Percentiles rank a stretch among this genome's conserved stretches.
Conservation (phyloP, 192 early-diverging fungal species). For the Spizellomyces punctatus region DNA sequence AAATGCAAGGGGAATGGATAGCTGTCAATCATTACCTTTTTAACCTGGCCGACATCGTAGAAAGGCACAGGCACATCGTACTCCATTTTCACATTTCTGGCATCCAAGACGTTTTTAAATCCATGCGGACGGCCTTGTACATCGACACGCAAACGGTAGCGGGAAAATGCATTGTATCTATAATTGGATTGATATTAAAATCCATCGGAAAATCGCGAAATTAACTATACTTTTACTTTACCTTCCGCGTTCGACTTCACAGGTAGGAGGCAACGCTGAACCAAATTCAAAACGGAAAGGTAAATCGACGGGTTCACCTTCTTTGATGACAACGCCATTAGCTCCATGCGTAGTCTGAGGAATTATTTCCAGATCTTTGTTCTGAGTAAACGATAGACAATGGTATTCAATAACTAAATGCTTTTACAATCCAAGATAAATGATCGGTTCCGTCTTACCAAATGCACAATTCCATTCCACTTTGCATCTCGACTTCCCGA, state of each 20-base stretch:
- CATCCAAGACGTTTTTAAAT: constrained; percentile 6
- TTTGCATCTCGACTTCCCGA: constrained; percentile 21
- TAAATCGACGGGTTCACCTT: constrained; percentile 20
- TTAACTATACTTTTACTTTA: background rate
- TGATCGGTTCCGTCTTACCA: constrained; percentile 1
- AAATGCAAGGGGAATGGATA: background rate
- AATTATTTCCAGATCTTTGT: constrained; percentile 22
- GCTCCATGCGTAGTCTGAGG: constrained; percentile 24
- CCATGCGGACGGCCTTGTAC: constrained; percentile 30
- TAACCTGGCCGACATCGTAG: constrained; percentile 16
- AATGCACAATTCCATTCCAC: constrained; percentile 28
- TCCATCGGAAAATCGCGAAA: background rate
- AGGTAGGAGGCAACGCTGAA: constrained; percentile 18
- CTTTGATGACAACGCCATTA: constrained; percentile 24
- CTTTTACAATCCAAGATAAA: background rate
- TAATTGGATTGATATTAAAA: background rate
- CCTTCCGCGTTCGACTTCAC: constrained; percentile 25
- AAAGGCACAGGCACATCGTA: constrained; percentile 25
- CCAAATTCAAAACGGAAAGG: constrained; percentile 32
- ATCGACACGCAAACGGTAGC: constrained; percentile 25
- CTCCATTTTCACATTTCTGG: constrained; percentile 9
- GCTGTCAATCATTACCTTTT: background rate
- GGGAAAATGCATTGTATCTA: constrained; percentile 26
- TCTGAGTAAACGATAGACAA: background rate
- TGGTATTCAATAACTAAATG: background rate